Percentiles rank a stretch among this genome's conserved stretches.
Conservation (phyloP, 2,329 filamentous ascomycete species). For the Cytospora schulzeri region DNA sequence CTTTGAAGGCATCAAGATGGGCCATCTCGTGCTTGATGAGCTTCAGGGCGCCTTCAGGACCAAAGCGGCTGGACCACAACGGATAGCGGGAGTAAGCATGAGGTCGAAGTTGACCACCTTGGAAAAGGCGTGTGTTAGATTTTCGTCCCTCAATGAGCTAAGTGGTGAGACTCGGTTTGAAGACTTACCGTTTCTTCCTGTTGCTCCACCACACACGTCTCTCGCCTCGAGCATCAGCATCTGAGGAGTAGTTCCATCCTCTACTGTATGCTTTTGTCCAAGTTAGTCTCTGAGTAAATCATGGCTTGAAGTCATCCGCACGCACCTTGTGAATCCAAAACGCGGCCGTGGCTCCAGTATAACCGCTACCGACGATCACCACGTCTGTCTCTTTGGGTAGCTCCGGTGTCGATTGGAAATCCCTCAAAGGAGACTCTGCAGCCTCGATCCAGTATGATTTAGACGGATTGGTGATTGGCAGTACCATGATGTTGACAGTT, state of each 20-base stretch:
- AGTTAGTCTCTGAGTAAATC: not conserved
- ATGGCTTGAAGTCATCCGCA: not conserved
- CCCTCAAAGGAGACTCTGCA: slow-evolving; percentile 21
- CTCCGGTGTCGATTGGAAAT: slow-evolving; percentile 24
- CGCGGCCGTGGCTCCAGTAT: slow-evolving; percentile 33
- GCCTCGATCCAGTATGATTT: slow-evolving; percentile 31
- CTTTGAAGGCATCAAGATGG: slow-evolving; percentile 31
- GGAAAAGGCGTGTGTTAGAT: not conserved
- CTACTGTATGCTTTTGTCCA: slow-evolving; percentile 24
- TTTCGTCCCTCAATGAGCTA: not conserved
- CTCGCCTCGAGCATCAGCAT: slow-evolving; percentile 30
- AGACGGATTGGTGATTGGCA: slow-evolving; percentile 26
- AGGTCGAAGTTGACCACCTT: slow-evolving; percentile 30
- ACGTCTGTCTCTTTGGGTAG: slow-evolving; percentile 29
- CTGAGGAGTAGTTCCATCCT: slow-evolving; percentile 25
- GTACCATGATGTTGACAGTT: slow-evolving; percentile 25
- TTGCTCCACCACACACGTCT: slow-evolving; percentile 30
- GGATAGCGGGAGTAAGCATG: slow-evolving; percentile 37
- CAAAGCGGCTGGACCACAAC: slow-evolving; percentile 35
- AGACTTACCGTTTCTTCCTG: slow-evolving; percentile 33
- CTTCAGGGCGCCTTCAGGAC: slow-evolving; percentile 34
- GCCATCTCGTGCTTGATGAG: slow-evolving; percentile 36
- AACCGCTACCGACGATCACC: slow-evolving; percentile 33
- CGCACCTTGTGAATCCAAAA: slow-evolving; percentile 34
- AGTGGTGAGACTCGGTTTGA: no score